Evolutionary conservation across 345 rosid genomes (phyloP).

Genomic region (Gossypium thurberi): DNA sequence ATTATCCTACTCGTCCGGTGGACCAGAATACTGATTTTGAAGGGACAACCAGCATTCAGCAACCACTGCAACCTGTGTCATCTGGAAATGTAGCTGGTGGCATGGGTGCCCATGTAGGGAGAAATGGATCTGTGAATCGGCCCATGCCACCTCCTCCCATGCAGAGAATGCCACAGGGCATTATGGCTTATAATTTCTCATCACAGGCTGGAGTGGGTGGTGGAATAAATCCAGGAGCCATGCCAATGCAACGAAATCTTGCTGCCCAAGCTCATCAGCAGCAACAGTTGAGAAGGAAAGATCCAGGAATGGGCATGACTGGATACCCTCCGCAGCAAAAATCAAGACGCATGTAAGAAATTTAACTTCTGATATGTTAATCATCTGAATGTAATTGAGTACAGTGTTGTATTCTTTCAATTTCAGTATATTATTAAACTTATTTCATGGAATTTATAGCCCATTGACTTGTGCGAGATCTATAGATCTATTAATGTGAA

Average conservation of each 20-base stretch:
- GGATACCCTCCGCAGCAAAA: slow-evolving; percentile 89
- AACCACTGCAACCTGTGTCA: slow-evolving; percentile 66
- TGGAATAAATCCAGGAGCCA: slow-evolving; percentile 71
- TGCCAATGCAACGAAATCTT: slow-evolving; percentile 72
- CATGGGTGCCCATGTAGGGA: slow-evolving; percentile 53
- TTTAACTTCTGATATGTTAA: not conserved
- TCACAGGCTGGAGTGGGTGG: slow-evolving; percentile 55
- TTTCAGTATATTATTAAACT: not conserved
- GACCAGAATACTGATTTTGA: slow-evolving; percentile 85
- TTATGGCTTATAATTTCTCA: slow-evolving; percentile 60
- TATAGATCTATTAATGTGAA: not conserved
- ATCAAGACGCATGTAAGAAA: slow-evolving; percentile 58
- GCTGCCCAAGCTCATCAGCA: slow-evolving; percentile 64
- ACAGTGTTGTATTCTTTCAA: not conserved
- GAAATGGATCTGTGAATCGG: slow-evolving; percentile 58
- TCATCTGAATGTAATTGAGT: not conserved
- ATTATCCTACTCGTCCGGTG: slow-evolving; percentile 85
- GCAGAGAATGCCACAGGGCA: slow-evolving; percentile 76
- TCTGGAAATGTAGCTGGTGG: slow-evolving; percentile 57
- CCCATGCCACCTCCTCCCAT: slow-evolving; percentile 52
- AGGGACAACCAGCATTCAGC: slow-evolving; percentile 76
- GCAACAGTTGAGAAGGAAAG: slow-evolving; percentile 78
- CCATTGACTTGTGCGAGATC: not conserved
- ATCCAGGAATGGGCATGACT: slow-evolving; percentile 70
- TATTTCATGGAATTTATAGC: not conserved